These are phyloP conservation scores for Candida wancherniae DNA, from an alignment of 805 yeast genomes.

Conservation along the genomic window DNA sequence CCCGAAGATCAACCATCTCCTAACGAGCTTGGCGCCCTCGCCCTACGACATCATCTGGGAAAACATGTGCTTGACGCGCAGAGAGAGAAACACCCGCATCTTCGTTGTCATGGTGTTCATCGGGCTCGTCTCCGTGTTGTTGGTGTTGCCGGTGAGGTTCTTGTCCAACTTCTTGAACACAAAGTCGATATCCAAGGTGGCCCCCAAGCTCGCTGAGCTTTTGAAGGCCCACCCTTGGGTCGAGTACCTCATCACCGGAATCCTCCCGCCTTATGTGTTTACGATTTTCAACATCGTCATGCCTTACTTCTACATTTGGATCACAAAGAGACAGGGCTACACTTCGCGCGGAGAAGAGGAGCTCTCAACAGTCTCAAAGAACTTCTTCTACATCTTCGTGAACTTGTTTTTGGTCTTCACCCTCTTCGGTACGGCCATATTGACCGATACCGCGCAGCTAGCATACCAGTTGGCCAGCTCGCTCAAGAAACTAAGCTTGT, in stretches of 20 bases:
- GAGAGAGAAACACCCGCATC: constrained; percentile 61
- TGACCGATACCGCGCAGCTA: constrained; percentile 84
- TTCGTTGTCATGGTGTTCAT: constrained; percentile 63
- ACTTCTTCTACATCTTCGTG: constrained; percentile 91
- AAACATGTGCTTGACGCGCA: constrained; percentile 74
- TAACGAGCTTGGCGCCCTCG: constrained; percentile 87
- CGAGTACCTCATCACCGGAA: constrained; percentile 74
- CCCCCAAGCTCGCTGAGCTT: constrained; percentile 76
- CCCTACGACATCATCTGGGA: constrained; percentile 96
- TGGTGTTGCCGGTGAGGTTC: constrained; percentile 80
- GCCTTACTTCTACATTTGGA: constrained; percentile 82
- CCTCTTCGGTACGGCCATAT: constrained; percentile 84
- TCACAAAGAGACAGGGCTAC: constrained; percentile 81
- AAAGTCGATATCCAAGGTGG: constrained; percentile 70
- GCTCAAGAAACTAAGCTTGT: constrained; percentile 70
- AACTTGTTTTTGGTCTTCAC: constrained; percentile 92
- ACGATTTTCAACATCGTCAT: constrained; percentile 76
- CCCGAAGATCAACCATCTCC: constrained; percentile 78
- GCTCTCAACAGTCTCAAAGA: constrained; percentile 81
- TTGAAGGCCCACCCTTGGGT: constrained; percentile 66
- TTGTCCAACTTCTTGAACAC: constrained; percentile 77
- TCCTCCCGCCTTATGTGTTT: constrained; percentile 87
- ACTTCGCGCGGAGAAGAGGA: constrained; percentile 93
- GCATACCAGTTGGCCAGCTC: constrained; percentile 85
- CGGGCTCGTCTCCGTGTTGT: constrained; percentile 62